These are phyloP conservation scores for Phaffomyces opuntiae DNA, from an alignment of 805 yeast species.

Conservation along the genomic window DNA sequence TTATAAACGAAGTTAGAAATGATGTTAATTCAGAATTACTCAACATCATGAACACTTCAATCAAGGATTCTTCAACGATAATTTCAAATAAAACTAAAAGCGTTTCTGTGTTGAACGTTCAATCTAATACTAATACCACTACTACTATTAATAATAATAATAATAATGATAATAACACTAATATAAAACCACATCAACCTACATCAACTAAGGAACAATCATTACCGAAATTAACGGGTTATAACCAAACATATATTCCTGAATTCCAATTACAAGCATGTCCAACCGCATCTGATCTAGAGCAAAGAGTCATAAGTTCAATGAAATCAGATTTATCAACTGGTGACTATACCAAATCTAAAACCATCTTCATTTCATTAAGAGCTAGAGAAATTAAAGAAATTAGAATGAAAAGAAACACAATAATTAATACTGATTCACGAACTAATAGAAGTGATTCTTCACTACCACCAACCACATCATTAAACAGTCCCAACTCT, in stretches of 20 bases:
- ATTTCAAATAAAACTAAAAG: conserved; percentile 8
- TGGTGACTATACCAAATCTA: conserved; percentile 13
- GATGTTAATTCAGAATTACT: conserved; percentile 6
- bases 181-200: too few relatives aligned
- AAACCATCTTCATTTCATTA: conserved; percentile 28
- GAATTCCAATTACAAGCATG: conserved; percentile 44
- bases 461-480: neutral
- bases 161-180: neutral
- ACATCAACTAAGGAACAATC: neutral
- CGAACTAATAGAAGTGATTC: neutral
- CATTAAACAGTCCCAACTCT: neutral
- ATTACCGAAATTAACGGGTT: conserved; percentile 25
- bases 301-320: conserved; percentile 37
- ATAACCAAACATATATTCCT: conserved; percentile 18
- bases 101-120: conserved; percentile 25
- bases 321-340: conserved; percentile 45
- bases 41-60: conserved; percentile 12
- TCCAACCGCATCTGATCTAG: conserved; percentile 43
- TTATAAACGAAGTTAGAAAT: conserved; percentile 6
- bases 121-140: conserved; percentile 10
- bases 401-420: conserved; percentile 19
- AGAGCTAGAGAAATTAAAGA: conserved; percentile 33
- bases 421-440: neutral
- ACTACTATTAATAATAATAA: too few relatives aligned
- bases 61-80: conserved; percentile 8